Evolutionary conservation across 2,329 filamentous ascomycete genomes (phyloP).

Genomic region (Xylaria sp.): DNA sequence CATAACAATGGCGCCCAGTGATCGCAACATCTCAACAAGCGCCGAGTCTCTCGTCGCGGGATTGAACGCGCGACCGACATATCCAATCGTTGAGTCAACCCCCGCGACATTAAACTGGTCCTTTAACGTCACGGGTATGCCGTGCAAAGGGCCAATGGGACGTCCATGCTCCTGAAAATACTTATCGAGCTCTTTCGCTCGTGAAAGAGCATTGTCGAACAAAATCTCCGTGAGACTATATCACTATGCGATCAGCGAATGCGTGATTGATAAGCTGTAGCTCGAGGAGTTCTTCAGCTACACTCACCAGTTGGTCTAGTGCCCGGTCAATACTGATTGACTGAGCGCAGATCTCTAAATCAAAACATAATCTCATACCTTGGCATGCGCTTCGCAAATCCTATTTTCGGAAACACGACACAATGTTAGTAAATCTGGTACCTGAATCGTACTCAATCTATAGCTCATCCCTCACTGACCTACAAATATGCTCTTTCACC

Average conservation of each 20-base stretch:
- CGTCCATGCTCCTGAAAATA: constrained; percentile 32
- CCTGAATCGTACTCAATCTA: not conserved
- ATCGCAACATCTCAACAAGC: constrained; percentile 60
- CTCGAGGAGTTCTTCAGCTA: not conserved
- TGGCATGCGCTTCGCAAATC: constrained; percentile 14
- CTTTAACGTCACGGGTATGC: constrained; percentile 57
- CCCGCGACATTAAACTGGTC: constrained; percentile 72
- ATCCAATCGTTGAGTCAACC: constrained; percentile 68
- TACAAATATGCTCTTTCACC: constrained; percentile 40
- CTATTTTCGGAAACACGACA: constrained; percentile 15
- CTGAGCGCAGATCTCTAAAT: not conserved
- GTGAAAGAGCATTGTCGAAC: constrained; percentile 42
- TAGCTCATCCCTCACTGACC: constrained; percentile 25
- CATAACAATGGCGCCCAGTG: constrained; percentile 62
- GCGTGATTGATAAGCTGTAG: not conserved
- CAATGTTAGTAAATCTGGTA: not conserved
- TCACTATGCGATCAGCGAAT: constrained; percentile 22
- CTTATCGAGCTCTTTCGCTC: constrained; percentile 42
- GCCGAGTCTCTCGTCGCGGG: constrained; percentile 62
- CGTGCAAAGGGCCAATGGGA: constrained; percentile 42
- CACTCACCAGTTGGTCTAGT: constrained; percentile 43
- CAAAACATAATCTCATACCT: not conserved
- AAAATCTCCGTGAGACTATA: constrained; percentile 46
- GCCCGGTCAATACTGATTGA: not conserved
- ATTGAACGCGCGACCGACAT: constrained; percentile 61